A percentile compares a stretch with the other conserved stretches of the same genome.
Conservation (phyloP, 2,329 filamentous ascomycete genomes). For the Botryotinia narcissicola region DNA sequence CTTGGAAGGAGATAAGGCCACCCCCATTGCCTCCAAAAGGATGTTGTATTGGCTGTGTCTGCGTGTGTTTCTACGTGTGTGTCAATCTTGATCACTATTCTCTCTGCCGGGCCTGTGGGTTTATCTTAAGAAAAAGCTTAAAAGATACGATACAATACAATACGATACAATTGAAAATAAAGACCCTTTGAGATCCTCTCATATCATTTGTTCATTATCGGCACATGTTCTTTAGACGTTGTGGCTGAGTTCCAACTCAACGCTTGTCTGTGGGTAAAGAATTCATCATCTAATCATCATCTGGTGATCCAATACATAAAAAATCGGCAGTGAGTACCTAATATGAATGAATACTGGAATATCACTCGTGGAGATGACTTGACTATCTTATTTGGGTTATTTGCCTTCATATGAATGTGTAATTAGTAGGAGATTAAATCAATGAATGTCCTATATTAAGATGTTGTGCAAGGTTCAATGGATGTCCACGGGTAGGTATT, state of each 20-base stretch:
- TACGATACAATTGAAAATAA: too few species aligned
- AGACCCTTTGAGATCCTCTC: not conserved
- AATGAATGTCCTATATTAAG: not conserved
- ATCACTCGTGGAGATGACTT: not conserved
- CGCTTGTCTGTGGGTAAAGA: not conserved
- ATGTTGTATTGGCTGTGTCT: not conserved
- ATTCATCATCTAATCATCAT: not conserved
- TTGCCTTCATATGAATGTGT: not conserved
- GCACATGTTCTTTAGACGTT: not conserved
- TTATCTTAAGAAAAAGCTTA: not conserved
- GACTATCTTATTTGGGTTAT: too few species aligned
- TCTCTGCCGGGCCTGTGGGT: not conserved
- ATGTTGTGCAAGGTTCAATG: not conserved
- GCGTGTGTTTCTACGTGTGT: not conserved
- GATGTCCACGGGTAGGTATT: too few species aligned
- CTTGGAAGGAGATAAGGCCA: not conserved
- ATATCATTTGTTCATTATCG: not conserved
- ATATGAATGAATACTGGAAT: not conserved
- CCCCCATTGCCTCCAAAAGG: not conserved
- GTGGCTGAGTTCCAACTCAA: not conserved
- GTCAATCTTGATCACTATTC: not conserved
- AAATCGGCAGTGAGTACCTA: not conserved
- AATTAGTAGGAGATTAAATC: not conserved
- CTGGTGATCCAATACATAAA: not conserved
- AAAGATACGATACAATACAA: not conserved